A percentile compares a stretch with the other conserved stretches of the same genome.
phyloP scores from a whole-genome alignment of 768 basidiomycete species.

The Russula dissimulans region DNA sequence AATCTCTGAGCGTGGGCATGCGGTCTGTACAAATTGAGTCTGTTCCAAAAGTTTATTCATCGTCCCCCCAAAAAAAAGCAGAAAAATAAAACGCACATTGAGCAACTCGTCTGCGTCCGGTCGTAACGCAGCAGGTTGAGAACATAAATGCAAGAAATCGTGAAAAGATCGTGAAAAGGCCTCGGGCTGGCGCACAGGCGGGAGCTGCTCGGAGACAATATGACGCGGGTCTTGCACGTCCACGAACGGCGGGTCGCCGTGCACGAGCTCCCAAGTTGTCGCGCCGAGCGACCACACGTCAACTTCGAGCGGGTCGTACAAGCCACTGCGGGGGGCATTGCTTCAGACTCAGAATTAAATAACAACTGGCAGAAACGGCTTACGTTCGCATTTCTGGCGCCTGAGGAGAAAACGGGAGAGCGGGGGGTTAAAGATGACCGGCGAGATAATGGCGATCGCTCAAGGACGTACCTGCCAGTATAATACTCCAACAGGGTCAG shows the following conservation, averaged over 20 bases:
- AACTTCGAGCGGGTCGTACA: constrained; percentile 19
- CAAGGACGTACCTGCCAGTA: constrained; percentile 61
- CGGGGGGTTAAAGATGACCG: not conserved
- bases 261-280: constrained; percentile 18
- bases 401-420: constrained; percentile 20
- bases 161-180: constrained; percentile 18
- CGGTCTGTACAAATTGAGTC: constrained; percentile 18
- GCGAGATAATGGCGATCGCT: not conserved
- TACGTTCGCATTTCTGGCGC: constrained; percentile 72
- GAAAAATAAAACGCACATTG: constrained; percentile 6
- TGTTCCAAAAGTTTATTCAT: not conserved
- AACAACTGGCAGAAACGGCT: constrained; percentile 21
- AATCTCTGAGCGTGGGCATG: constrained; percentile 19
- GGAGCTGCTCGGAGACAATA: constrained; percentile 8
- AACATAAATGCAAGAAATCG: constrained; percentile 20
- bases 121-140: constrained; percentile 17
- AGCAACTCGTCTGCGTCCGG: constrained; percentile 19
- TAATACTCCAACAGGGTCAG: constrained; percentile 58
- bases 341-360: not conserved
- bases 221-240: constrained; percentile 16
- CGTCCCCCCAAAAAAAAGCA: too few species aligned
- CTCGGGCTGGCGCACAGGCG: constrained; percentile 16
- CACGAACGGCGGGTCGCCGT: constrained; percentile 15
- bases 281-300: constrained; percentile 21
- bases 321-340: not conserved